These are phyloP conservation scores for Pelargonium fulgidum DNA, from an alignment of 441 rosid species.

Conservation along the genomic window DNA sequence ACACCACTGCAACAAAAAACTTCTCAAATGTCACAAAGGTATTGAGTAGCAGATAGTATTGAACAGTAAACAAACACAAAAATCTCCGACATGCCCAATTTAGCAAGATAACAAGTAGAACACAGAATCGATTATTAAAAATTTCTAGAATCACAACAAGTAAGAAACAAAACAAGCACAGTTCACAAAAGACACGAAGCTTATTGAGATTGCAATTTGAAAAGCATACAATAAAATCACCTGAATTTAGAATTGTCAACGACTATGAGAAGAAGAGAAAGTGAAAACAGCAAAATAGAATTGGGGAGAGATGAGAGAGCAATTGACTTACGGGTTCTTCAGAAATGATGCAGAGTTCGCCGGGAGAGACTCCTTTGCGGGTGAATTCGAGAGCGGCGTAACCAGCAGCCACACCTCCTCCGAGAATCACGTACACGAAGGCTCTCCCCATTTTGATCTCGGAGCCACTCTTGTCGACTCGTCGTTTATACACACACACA, in stretches of 20 bases:
- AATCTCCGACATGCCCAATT: no score
- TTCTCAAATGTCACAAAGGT: neutral
- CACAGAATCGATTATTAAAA: neutral
- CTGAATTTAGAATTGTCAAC: no score
- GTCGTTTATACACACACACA: no score
- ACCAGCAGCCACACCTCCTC: constrained; percentile 95
- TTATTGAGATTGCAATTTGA: no score
- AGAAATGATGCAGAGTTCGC: constrained; percentile 90
- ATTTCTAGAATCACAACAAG: neutral
- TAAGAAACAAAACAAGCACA: neutral
- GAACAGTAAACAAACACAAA: neutral
- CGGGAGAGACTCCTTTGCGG: constrained; percentile 60
- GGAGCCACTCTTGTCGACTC: no score
- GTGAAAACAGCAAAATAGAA: no score
- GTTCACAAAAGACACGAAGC: no score
- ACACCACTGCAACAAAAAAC: no score
- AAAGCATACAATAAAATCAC: no score
- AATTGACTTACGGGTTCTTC: constrained; percentile 63
- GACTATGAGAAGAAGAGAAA: no score
- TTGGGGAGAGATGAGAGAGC: no score
- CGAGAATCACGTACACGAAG: constrained; percentile 79
- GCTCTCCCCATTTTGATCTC: constrained; percentile 70
- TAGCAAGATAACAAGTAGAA: neutral
- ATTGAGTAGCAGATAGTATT: neutral
- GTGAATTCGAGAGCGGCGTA: constrained; percentile 93